Percentiles rank a stretch among this genome's conserved stretches.
phyloP scores from a whole-genome alignment of 306 rosid species.

The Citrullus amarus region DNA sequence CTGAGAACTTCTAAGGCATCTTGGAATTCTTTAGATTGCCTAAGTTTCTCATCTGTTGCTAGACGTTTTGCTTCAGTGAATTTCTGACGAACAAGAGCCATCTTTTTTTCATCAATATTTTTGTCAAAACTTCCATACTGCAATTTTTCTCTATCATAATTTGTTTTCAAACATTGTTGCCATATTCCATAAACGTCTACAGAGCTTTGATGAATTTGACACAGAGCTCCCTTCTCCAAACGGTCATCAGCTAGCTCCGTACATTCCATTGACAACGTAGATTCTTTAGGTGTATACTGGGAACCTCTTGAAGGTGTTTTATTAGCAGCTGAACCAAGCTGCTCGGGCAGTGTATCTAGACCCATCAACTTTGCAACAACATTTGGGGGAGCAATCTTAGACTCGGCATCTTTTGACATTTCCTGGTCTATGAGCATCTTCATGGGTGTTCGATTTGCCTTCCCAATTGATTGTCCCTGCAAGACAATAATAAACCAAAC shows the following conservation, averaged over 20 bases:
- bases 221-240: conserved; percentile 34
- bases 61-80: conserved; percentile 56
- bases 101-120: conserved; percentile 35
- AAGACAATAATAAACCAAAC: conserved; percentile 41
- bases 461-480: conserved; percentile 44
- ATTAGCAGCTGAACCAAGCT: conserved; percentile 36
- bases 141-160: conserved; percentile 39
- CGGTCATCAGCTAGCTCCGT: conserved; percentile 38
- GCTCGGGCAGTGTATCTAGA: conserved; percentile 61
- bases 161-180: conserved; percentile 49
- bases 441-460: conserved; percentile 44
- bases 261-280: conserved; percentile 32
- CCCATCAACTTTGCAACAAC: conserved; percentile 96
- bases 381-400: conserved; percentile 51
- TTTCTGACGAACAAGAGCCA: conserved; percentile 66
- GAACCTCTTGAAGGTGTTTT: conserved; percentile 41
- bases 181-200: conserved; percentile 56
- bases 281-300: conserved; percentile 26
- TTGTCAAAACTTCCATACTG: conserved; percentile 46
- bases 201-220: conserved; percentile 34
- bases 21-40: conserved; percentile 59
- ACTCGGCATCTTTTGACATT: conserved; percentile 59
- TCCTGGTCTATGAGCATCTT: conserved; percentile 73
- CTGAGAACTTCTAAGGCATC: conserved; percentile 77
- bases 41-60: conserved; percentile 53